phyloP scores from a whole-genome alignment of 768 basidiomycete species.

The Crassisporium funariophilum region DNA sequence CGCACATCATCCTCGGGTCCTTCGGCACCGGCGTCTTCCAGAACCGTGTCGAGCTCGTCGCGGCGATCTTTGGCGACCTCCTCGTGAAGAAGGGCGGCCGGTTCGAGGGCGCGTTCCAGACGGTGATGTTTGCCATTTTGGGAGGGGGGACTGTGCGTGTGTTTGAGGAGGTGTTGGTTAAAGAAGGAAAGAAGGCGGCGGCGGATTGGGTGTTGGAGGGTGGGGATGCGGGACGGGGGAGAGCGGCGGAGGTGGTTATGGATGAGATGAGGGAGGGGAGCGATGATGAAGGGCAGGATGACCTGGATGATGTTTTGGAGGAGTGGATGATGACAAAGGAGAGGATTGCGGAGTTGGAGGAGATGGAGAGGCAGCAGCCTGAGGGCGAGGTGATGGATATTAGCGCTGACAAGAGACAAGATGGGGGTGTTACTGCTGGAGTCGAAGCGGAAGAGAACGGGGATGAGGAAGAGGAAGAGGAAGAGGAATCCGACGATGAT shows the following conservation, averaged over 20 bases:
- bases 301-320: not conserved
- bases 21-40: constrained; percentile 81
- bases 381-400: constrained; percentile 15
- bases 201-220: constrained; percentile 16
- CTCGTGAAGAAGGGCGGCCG: constrained; percentile 49
- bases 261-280: constrained; percentile 11
- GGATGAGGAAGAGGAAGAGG: constrained; percentile 6
- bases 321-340: constrained; percentile 12
- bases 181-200: constrained; percentile 4
- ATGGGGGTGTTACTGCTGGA: too few species aligned
- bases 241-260: constrained; percentile 5
- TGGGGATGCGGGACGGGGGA: constrained; percentile 9
- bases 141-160: constrained; percentile 31
- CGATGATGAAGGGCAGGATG: constrained; percentile 3
- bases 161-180: constrained; percentile 25
- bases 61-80: constrained; percentile 65
- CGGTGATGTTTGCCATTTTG: constrained; percentile 65
- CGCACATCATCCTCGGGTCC: constrained; percentile 66
- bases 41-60: constrained; percentile 61
- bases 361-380: not conserved
- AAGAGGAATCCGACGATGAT: constrained; percentile 41
- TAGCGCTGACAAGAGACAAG: too few species aligned
- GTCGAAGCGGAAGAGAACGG: too few species aligned
- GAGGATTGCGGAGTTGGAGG: not conserved
- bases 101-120: constrained; percentile 61